Evolutionary conservation across 768 basidiomycete genomes (phyloP).

Genomic region (Phlebiopsis flavidoalba): DNA sequence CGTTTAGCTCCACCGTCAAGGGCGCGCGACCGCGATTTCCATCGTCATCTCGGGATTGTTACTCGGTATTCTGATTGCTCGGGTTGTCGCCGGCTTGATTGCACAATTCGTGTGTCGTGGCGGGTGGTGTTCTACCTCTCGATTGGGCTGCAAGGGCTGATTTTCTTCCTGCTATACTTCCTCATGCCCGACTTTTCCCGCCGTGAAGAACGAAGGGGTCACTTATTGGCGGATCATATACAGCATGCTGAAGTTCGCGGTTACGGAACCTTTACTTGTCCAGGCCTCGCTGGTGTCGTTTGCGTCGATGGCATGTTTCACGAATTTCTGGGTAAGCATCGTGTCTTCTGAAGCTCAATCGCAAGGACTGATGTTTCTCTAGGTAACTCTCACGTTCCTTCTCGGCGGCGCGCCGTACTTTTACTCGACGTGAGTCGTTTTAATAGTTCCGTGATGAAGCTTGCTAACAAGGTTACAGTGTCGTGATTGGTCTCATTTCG

Average conservation of each 20-base stretch:
- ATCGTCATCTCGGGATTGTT: constrained; percentile 61
- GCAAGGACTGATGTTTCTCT: not conserved
- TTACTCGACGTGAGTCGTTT: constrained; percentile 54
- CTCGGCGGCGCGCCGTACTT: constrained; percentile 68
- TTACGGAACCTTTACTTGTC: constrained; percentile 72
- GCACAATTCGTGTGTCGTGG: constrained; percentile 62
- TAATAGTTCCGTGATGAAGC: constrained; percentile 1
- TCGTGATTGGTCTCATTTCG: constrained; percentile 41
- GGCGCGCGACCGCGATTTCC: constrained; percentile 66
- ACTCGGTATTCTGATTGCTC: constrained; percentile 65
- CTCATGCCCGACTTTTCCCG: constrained; percentile 78
- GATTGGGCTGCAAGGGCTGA: constrained; percentile 57
- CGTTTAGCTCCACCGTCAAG: constrained; percentile 67
- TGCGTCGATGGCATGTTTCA: constrained; percentile 48
- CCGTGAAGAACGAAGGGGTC: constrained; percentile 45
- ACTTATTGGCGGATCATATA: constrained; percentile 61
- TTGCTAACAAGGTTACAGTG: constrained; percentile 14
- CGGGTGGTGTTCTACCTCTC: constrained; percentile 72
- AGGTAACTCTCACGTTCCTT: constrained; percentile 64
- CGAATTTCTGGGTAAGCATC: constrained; percentile 28
- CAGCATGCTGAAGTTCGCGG: constrained; percentile 69
- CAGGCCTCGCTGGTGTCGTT: constrained; percentile 60
- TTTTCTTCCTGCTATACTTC: constrained; percentile 52
- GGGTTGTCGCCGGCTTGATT: constrained; percentile 69
- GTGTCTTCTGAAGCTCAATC: not conserved